These are phyloP conservation scores for Sordariomycetes sp. DNA, from an alignment of 2,329 filamentous ascomycete genomes.

Conservation along the genomic window DNA sequence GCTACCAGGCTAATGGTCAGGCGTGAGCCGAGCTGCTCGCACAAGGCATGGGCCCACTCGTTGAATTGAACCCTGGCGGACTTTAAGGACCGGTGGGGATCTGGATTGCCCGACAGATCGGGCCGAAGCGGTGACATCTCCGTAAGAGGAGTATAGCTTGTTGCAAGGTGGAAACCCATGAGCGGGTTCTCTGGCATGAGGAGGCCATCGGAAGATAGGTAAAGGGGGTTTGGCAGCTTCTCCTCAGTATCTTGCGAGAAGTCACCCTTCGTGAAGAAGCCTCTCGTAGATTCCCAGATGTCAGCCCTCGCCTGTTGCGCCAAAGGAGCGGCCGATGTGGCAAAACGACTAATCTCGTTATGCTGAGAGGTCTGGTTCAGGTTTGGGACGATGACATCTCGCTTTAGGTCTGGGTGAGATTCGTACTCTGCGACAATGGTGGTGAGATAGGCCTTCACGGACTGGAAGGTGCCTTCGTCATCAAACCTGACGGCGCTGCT, in stretches of 20 bases:
- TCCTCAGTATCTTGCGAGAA: neutral
- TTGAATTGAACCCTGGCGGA: conserved; percentile 33
- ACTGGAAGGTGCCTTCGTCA: neutral
- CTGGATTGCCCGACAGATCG: neutral
- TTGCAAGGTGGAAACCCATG: conserved; percentile 45
- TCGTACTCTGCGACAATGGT: neutral
- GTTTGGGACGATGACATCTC: neutral
- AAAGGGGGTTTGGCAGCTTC: conserved; percentile 1
- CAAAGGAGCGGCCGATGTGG: neutral
- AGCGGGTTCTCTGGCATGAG: conserved; percentile 27
- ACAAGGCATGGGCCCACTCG: conserved; percentile 32
- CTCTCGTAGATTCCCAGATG: neutral
- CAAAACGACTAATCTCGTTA: conserved; percentile 1
- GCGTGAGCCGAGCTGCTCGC: conserved; percentile 12
- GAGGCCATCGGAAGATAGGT: neutral
- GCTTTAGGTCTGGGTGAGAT: neutral
- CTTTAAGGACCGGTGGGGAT: conserved; percentile 14
- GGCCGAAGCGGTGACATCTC: conserved; percentile 26
- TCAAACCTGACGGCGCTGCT: neutral
- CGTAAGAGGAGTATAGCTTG: conserved; percentile 26
- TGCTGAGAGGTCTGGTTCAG: neutral
- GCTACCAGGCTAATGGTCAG: conserved; percentile 33
- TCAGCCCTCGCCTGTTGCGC: conserved; percentile 2
- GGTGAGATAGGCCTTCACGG: conserved; percentile 4
- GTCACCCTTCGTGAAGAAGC: neutral